A percentile compares a stretch with the other conserved stretches of the same genome.
Evolutionary conservation across 192 early-diverging fungal genomes (phyloP).

Genomic region (Backusella australiensis): DNA sequence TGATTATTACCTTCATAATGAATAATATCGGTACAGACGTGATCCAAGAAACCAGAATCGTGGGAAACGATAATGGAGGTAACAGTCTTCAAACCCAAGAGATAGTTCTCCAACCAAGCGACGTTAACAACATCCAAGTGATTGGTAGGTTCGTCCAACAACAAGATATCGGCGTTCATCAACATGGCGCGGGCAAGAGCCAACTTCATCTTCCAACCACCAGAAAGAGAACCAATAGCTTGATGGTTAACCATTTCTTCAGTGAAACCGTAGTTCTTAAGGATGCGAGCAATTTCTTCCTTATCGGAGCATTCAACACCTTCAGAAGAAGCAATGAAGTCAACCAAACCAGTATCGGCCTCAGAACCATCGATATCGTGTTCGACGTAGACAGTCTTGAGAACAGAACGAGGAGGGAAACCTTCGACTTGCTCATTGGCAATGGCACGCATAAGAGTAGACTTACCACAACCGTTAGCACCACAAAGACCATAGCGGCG

Average conservation of each 20-base stretch:
- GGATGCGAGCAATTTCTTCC: slow-evolving; percentile 42
- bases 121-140: slow-evolving; percentile 75
- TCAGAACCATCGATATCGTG: slow-evolving; percentile 75
- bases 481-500: slow-evolving; percentile 82
- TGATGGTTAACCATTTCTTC: slow-evolving; percentile 57
- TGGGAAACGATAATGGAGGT: slow-evolving; percentile 87
- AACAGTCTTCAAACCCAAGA: slow-evolving; percentile 64
- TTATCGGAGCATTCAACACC: slow-evolving; percentile 55
- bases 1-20: slow-evolving; percentile 64
- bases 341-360: slow-evolving; percentile 64
- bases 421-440: slow-evolving; percentile 79
- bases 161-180: slow-evolving; percentile 79
- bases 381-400: slow-evolving; percentile 80
- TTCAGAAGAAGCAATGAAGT: slow-evolving; percentile 61
- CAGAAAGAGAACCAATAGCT: slow-evolving; percentile 73
- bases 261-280: slow-evolving; percentile 68
- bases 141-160: slow-evolving; percentile 86
- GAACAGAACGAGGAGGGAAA: slow-evolving; percentile 71
- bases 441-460: slow-evolving; percentile 86
- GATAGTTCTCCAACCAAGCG: slow-evolving; percentile 69
- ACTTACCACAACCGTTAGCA: slow-evolving; percentile 76
- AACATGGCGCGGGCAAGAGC: slow-evolving; percentile 85
- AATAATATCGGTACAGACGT: slow-evolving; percentile 80
- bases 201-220: slow-evolving; percentile 92
- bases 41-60: slow-evolving; percentile 83